Conservation (phyloP, 306 rosid species). For the Spatholobus suberectus region DNA sequence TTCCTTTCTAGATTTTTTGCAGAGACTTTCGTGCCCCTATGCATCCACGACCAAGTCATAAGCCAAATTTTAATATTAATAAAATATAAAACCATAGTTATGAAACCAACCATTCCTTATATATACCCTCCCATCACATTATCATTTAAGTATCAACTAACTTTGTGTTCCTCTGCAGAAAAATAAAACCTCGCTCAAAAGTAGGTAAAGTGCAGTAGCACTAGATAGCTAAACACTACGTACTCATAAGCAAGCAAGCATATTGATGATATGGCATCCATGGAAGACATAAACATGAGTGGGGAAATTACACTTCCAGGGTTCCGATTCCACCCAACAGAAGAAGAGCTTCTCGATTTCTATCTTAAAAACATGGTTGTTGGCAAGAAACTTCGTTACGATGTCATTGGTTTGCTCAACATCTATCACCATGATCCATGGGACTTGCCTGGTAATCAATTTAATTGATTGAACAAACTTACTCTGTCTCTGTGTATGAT, state of each 20-base stretch:
- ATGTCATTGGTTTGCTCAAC: conserved; percentile 79
- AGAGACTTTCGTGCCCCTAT: conserved; percentile 9
- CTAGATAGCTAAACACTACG: neutral
- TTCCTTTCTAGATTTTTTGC: neutral
- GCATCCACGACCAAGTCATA: conserved; percentile 52
- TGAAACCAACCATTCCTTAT: conserved; percentile 36
- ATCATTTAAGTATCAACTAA: neutral
- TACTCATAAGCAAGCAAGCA: neutral
- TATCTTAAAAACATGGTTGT: conserved; percentile 74
- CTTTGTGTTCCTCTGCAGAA: neutral
- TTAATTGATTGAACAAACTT: too few species aligned
- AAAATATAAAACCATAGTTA: neutral
- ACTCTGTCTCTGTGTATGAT: too few species aligned
- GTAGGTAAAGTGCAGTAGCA: conserved; percentile 2
- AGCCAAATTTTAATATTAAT: neutral
- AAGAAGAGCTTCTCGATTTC: conserved; percentile 90
- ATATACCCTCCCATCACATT: conserved; percentile 34
- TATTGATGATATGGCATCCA: conserved; percentile 44
- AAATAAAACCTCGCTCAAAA: neutral
- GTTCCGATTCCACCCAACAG: conserved; percentile 93
- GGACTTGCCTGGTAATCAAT: conserved; percentile 76
- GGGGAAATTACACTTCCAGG: conserved; percentile 78
- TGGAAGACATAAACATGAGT: conserved; percentile 44
- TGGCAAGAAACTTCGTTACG: conserved; percentile 68
- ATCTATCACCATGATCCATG: conserved; percentile 90